Conservation (phyloP, 2,329 filamentous ascomycete genomes). For the Cyclaneusma minus region DNA sequence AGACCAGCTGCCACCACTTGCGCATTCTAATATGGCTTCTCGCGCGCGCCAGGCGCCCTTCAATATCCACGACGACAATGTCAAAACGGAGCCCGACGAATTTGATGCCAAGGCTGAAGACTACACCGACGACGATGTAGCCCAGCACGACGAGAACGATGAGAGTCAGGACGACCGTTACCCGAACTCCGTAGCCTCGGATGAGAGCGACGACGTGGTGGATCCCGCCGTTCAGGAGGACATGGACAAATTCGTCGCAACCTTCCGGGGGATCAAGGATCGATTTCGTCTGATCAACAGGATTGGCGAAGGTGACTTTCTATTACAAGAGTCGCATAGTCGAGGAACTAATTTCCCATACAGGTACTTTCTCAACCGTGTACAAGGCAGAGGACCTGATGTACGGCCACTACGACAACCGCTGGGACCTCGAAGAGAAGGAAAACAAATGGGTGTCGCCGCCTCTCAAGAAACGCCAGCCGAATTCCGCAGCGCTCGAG, state of each 20-base stretch:
- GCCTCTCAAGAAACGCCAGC: conserved; percentile 38
- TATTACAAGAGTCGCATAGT: not conserved
- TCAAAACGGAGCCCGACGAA: conserved; percentile 19
- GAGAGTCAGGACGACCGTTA: conserved; percentile 23
- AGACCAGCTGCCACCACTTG: no score
- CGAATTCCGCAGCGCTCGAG: conserved; percentile 18
- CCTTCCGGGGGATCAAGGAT: conserved; percentile 70
- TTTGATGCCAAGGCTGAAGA: conserved; percentile 16
- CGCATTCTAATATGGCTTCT: conserved; percentile 17
- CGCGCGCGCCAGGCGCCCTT: conserved; percentile 18
- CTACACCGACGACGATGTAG: conserved; percentile 4
- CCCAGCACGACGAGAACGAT: conserved; percentile 11
- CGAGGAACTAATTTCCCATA: conserved; percentile 6
- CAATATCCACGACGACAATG: conserved; percentile 21
- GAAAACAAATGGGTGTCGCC: conserved; percentile 56
- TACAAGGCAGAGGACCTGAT: conserved; percentile 94
- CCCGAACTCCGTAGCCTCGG: conserved; percentile 29
- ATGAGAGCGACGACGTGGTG: conserved; percentile 43
- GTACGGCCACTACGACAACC: conserved; percentile 70
- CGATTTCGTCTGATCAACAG: conserved; percentile 86
- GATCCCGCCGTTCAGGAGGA: conserved; percentile 63
- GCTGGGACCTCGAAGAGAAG: conserved; percentile 63
- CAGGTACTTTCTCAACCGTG: conserved; percentile 94
- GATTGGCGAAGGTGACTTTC: conserved; percentile 71
- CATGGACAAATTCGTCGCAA: conserved; percentile 70